Percentiles rank a stretch among this genome's conserved stretches.
These are phyloP conservation scores for Aspergillus brasiliensis DNA, from an alignment of 2,329 filamentous ascomycete species.

Conservation along the genomic window DNA sequence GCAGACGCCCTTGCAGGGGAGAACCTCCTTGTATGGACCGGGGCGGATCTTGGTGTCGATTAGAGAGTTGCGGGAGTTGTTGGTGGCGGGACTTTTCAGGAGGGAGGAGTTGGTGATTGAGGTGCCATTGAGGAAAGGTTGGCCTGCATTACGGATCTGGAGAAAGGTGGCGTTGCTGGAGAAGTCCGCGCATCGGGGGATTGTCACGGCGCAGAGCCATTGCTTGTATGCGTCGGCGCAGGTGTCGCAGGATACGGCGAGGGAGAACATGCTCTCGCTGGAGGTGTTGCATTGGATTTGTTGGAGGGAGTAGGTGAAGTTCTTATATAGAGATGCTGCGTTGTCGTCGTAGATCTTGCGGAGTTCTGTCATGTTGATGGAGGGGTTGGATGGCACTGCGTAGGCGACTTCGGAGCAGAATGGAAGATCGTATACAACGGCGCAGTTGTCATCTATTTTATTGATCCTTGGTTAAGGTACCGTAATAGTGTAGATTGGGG, in stretches of 20 bases:
- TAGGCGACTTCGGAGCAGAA: constrained; percentile 91
- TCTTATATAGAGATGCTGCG: constrained; percentile 68
- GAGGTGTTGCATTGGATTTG: constrained; percentile 84
- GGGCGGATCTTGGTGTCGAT: constrained; percentile 75
- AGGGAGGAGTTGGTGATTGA: constrained; percentile 44
- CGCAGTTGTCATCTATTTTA: constrained; percentile 73
- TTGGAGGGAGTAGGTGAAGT: constrained; percentile 78
- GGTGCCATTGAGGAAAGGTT: constrained; percentile 71
- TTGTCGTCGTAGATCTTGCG: constrained; percentile 76
- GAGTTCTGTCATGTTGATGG: constrained; percentile 63
- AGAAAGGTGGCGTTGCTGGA: constrained; percentile 59
- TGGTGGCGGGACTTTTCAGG: constrained; percentile 46
- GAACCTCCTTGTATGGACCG: constrained; percentile 89
- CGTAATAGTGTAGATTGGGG: background rate
- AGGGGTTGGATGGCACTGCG: constrained; percentile 81
- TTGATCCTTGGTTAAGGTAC: constrained; percentile 1
- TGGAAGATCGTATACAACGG: constrained; percentile 79
- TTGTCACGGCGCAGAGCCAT: constrained; percentile 92
- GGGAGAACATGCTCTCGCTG: constrained; percentile 74
- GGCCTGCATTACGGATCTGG: constrained; percentile 70
- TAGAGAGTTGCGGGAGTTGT: constrained; percentile 66
- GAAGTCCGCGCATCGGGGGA: constrained; percentile 90
- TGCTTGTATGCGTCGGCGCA: constrained; percentile 82
- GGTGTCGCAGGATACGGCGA: constrained; percentile 73
- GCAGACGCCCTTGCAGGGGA: constrained; percentile 87